These are phyloP conservation scores for Dianthus caryophyllus DNA, from an alignment of 148 eudicot genomes.

Conservation along the genomic window DNA sequence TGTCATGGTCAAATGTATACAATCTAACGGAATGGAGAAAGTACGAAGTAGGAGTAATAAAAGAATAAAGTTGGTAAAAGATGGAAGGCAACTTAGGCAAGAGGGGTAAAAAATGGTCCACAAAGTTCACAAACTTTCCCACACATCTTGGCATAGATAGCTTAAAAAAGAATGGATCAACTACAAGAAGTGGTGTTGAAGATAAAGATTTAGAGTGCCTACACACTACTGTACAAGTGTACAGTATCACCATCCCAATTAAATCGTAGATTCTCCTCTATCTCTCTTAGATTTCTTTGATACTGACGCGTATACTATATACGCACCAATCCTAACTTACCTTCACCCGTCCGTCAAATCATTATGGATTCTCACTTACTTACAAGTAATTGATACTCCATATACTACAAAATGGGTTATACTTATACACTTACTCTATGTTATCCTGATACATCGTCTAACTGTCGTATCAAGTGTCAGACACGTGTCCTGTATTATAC, in stretches of 20 bases:
- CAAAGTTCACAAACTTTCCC: neutral
- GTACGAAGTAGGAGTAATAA: too few relatives aligned
- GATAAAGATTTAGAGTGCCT: constrained; percentile 1
- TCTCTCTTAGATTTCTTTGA: neutral
- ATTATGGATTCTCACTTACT: neutral
- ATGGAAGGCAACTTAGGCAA: too few relatives aligned
- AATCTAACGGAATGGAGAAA: too few relatives aligned
- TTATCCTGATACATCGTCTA: too few relatives aligned
- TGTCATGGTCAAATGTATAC: too few relatives aligned
- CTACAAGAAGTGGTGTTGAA: neutral
- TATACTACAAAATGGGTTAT: too few relatives aligned
- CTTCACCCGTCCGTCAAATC: neutral
- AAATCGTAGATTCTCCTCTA: constrained; percentile 2
- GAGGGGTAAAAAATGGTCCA: too few relatives aligned
- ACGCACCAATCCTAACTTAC: neutral
- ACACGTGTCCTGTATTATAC: too few relatives aligned
- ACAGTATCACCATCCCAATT: neutral
- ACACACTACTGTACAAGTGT: too few relatives aligned
- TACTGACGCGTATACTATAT: neutral
- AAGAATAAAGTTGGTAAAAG: too few relatives aligned
- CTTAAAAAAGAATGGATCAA: neutral
- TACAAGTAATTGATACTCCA: neutral
- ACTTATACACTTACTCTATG: too few relatives aligned
- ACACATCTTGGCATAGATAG: neutral
- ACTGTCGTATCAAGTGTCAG: too few relatives aligned